These are phyloP conservation scores for Picocystis sp. DNA, from an alignment of 163 green algal genomes.

Conservation along the genomic window DNA sequence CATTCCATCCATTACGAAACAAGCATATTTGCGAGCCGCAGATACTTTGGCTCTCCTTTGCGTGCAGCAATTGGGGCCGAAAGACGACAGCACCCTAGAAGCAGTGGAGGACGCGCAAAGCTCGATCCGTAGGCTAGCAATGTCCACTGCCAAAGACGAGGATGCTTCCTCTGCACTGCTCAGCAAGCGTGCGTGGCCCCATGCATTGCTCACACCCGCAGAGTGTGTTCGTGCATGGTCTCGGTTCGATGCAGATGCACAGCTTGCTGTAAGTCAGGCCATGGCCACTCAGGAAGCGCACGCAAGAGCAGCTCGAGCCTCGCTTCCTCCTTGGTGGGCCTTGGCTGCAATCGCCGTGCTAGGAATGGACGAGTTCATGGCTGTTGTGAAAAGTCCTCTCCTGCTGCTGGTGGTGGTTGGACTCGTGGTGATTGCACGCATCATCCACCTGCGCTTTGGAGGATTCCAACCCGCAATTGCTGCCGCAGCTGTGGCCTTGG, in stretches of 20 bases:
- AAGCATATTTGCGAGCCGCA: no score
- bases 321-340: slow-evolving; percentile 71
- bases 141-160: not conserved
- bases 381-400: slow-evolving; percentile 56
- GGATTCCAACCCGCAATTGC: no score
- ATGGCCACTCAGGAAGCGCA: slow-evolving; percentile 37
- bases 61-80: no score
- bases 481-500: no score
- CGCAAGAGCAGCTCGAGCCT: slow-evolving; percentile 36
- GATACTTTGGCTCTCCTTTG: no score
- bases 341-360: slow-evolving; percentile 70
- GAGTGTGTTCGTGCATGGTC: slow-evolving; percentile 55
- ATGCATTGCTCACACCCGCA: slow-evolving; percentile 50
- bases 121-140: no score
- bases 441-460: no score
- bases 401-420: slow-evolving; percentile 37
- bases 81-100: no score
- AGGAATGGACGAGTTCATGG: slow-evolving; percentile 83
- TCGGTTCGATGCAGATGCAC: slow-evolving; percentile 59
- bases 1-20: no score
- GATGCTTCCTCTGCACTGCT: not conserved
- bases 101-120: no score
- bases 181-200: no score
- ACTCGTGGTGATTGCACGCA: no score
- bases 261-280: slow-evolving; percentile 37